These are phyloP conservation scores for Meyerozyma guilliermondii DNA, from an alignment of 1,139 yeast species.

Conservation along the genomic window DNA sequence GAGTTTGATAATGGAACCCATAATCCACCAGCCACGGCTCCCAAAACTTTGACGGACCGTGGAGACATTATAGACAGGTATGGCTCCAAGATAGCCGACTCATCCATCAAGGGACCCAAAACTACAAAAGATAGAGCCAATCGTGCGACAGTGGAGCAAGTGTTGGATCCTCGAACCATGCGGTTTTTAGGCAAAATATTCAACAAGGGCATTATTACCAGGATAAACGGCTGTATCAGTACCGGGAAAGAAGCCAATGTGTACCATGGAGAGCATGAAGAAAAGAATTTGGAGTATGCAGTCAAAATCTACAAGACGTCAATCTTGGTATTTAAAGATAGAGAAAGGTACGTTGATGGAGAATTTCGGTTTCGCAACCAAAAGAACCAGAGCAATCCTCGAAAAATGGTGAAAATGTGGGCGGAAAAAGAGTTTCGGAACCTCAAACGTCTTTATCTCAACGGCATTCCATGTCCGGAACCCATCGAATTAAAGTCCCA, in stretches of 20 bases:
- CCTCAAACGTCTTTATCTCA: constrained; percentile 68
- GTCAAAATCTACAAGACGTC: constrained; percentile 95
- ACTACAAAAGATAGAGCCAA: constrained; percentile 78
- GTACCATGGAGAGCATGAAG: constrained; percentile 83
- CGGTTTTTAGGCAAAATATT: constrained; percentile 75
- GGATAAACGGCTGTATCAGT: constrained; percentile 89
- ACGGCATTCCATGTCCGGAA: constrained; percentile 88
- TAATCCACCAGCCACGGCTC: constrained; percentile 9
- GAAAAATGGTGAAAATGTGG: constrained; percentile 98
- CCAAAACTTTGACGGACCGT: constrained; percentile 36
- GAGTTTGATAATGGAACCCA: constrained; percentile 3
- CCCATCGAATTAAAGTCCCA: constrained; percentile 86
- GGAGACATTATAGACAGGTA: constrained; percentile 58
- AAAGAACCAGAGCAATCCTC: constrained; percentile 83
- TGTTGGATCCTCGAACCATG: constrained; percentile 90
- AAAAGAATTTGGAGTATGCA: constrained; percentile 58
- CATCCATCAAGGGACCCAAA: constrained; percentile 51
- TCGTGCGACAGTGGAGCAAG: constrained; percentile 96
- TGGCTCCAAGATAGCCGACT: constrained; percentile 60
- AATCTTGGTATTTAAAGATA: constrained; percentile 88
- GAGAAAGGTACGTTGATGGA: constrained; percentile 95
- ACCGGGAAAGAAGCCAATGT: constrained; percentile 99
- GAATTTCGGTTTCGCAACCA: constrained; percentile 87
- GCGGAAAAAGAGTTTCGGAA: constrained; percentile 97
- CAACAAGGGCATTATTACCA: constrained; percentile 75